Evolutionary conservation across 2,329 filamentous ascomycete genomes (phyloP).

Genomic region (Colletotrichum plurivorum): DNA sequence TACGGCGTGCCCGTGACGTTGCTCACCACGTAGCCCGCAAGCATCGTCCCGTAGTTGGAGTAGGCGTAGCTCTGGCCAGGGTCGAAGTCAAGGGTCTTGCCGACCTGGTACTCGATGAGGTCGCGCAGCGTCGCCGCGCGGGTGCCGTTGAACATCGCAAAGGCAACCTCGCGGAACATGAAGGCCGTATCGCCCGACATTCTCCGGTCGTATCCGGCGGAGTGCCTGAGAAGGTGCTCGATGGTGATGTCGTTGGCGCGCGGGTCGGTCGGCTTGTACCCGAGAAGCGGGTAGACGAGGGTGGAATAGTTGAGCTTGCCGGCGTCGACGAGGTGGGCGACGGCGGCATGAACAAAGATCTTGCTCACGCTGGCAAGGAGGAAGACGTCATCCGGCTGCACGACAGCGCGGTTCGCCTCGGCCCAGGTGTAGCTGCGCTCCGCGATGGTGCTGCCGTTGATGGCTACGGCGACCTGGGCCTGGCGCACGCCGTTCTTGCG

Average conservation of each 20-base stretch:
- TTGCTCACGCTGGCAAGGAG: constrained; percentile 41
- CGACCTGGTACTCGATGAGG: constrained; percentile 41
- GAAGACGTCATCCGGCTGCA: constrained; percentile 35
- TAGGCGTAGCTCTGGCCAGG: constrained; percentile 19
- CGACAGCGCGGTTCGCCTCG: constrained; percentile 34
- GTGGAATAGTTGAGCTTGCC: constrained; percentile 25
- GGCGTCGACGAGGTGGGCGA: constrained; percentile 34
- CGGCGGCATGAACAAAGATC: constrained; percentile 39
- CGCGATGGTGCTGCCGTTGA: constrained; percentile 25
- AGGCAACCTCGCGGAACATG: constrained; percentile 33
- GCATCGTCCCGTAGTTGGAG: constrained; percentile 40
- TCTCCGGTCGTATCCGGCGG: constrained; percentile 31
- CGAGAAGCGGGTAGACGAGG: constrained; percentile 27
- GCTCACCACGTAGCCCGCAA: constrained; percentile 36
- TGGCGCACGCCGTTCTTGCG: constrained; percentile 37
- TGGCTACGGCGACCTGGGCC: constrained; percentile 37
- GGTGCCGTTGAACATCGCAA: constrained; percentile 12
- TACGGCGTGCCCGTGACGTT: constrained; percentile 35
- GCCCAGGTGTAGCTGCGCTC: constrained; percentile 41
- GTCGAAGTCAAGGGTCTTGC: constrained; percentile 33
- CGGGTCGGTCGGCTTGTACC: constrained; percentile 23
- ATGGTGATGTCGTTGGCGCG: constrained; percentile 38
- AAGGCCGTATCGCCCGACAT: constrained; percentile 28
- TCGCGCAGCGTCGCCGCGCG: constrained; percentile 38
- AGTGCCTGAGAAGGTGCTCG: constrained; percentile 32